Conservation (phyloP, 331 rosid genomes). For the Quercus tomentella region DNA sequence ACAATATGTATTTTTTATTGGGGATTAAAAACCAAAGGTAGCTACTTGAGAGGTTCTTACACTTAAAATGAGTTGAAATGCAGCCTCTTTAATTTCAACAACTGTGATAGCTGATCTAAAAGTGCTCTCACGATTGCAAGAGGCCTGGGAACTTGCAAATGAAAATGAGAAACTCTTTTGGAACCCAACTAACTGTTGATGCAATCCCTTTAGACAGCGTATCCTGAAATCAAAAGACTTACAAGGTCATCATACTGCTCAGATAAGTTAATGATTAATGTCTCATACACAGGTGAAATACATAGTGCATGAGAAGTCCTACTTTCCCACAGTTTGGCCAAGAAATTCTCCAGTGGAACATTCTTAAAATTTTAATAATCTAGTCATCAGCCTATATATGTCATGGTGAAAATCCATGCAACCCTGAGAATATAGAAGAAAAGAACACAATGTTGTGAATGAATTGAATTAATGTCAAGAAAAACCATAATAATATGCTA, state of each 20-base stretch:
- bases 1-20: conserved; percentile 16
- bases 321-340: conserved; percentile 67
- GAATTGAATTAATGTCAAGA: neutral
- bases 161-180: conserved; percentile 67
- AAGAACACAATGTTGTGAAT: neutral
- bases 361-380: conserved; percentile 58
- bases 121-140: conserved; percentile 28
- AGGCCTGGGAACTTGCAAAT: conserved; percentile 38
- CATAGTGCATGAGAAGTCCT: conserved; percentile 72
- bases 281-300: conserved; percentile 63
- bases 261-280: conserved; percentile 45
- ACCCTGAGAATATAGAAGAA: conserved; percentile 54
- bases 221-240: conserved; percentile 54
- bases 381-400: conserved; percentile 56
- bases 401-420: conserved; percentile 51
- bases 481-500: neutral
- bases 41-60: conserved; percentile 44
- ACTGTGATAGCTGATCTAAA: conserved; percentile 44
- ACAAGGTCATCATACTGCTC: conserved; percentile 45
- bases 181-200: conserved; percentile 47
- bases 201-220: conserved; percentile 47
- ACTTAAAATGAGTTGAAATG: conserved; percentile 53
- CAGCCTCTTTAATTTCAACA: conserved; percentile 61
- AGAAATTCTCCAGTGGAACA: conserved; percentile 53
- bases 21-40: conserved; percentile 9